Base-by-base conservation (phyloP, 208 protist species). In the Novymonas esmeraldas region DNA sequence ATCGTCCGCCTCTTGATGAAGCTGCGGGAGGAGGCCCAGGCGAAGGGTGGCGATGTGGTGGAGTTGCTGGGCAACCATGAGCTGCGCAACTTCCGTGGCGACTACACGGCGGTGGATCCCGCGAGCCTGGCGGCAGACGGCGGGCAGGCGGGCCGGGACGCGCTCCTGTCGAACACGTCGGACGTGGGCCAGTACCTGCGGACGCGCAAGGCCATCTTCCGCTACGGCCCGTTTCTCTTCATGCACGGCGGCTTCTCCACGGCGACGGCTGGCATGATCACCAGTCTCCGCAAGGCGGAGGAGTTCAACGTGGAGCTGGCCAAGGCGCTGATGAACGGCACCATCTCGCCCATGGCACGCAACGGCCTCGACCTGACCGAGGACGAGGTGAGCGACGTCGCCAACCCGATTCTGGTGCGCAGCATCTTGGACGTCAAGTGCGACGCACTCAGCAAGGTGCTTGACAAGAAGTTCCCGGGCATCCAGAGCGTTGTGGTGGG, bases 1-100 rank as follows among this genome's bases (percentile, higher is more conserved):
- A 95, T 98, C 63, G 73, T 90, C n/a, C 49, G 74, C 45, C 64
- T 97, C 16, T 80, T 97, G 36, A 94, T 93, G 84, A 79, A 73
- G 38, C 75, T 98, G 33, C 77, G 86, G 55, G 71, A 69, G 49
- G 72, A 95, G 64, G 90, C 91, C 28, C 65, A 64, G 22, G 65
- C 57, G 14, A 78, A 67, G 10, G 92, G 91, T 28, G 95, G 95
- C 22, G 76, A 94, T 64, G 85, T 97, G 22, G 67, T 92, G 34
- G 69, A 93, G 67, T 76, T 98, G 74, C 75, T 98, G 13, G 92
- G 95, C 49, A 98, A 97, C 62, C 92, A 98, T 70, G 95, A 98
- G 74, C 65, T 97, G 39, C 82, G 93, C 46, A 97, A 97, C 78
- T 84, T 97, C 60, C 54, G 82, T 9, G 91, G 93, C 26, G 87